A percentile compares a stretch with the other conserved stretches of the same genome.
phyloP scores from a whole-genome alignment of 805 yeast genomes.

The Nakazawaea populi region DNA sequence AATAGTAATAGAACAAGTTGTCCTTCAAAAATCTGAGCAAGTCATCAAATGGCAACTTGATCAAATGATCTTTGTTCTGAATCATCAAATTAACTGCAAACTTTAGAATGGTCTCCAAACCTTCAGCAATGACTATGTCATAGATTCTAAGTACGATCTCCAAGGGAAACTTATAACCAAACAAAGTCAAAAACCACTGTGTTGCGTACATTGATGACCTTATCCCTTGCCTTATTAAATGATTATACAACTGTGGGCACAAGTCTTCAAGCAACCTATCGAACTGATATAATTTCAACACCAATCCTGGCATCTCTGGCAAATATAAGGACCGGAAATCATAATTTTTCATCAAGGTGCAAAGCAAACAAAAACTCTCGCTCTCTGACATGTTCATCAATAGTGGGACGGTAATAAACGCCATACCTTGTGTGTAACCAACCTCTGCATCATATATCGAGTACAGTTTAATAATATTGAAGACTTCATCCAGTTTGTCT shows the following conservation, averaged over 20 bases:
- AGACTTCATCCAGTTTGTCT: conserved; percentile 59
- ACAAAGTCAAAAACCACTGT: conserved; percentile 94
- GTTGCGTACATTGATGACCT: conserved; percentile 94
- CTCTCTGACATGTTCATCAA: conserved; percentile 74
- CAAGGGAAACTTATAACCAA: conserved; percentile 91
- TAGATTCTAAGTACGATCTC: conserved; percentile 81
- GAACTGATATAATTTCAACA: conserved; percentile 79
- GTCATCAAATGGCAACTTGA: conserved; percentile 67
- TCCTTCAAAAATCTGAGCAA: conserved; percentile 75
- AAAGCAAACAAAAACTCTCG: conserved; percentile 80
- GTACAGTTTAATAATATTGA: conserved; percentile 75
- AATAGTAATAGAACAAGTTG: conserved; percentile 66
- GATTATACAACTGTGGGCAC: conserved; percentile 67
- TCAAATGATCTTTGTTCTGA: conserved; percentile 54
- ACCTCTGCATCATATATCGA: conserved; percentile 85
- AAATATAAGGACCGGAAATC: conserved; percentile 71
- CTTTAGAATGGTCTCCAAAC: conserved; percentile 78
- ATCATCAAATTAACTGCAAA: conserved; percentile 79
- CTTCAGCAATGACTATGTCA: conserved; percentile 88
- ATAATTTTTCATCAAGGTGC: conserved; percentile 79
- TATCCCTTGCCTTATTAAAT: conserved; percentile 80
- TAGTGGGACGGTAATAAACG: conserved; percentile 82
- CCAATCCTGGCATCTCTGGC: conserved; percentile 93
- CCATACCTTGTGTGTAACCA: conserved; percentile 98
- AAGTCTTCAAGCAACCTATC: conserved; percentile 79